Evolutionary conservation across 306 rosid genomes (phyloP), one percentile per base, ranked within the genome.

Genomic region (Boehmeria nivea): DNA sequence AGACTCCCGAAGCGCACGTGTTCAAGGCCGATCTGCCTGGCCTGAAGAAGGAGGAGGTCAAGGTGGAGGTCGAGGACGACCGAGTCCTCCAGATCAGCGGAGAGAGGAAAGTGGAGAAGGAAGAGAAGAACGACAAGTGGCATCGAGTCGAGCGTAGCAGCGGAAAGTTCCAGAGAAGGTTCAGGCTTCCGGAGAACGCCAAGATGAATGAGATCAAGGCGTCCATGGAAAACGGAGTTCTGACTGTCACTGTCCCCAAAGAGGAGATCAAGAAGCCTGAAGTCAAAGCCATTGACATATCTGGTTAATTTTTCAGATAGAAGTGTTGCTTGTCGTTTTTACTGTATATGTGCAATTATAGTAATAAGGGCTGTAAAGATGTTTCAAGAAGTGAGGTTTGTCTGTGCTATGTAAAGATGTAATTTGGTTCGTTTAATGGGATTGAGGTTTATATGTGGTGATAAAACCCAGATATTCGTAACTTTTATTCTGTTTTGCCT

Each of bases 41-140:
- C 33, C 54, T 50, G 54, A 50, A 50, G 54, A 50, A 50, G 54
- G 54, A 50, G 18, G 54, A 50, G 34, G 54, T 50, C 22, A 50
- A 50, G 19, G 54, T 50, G 18, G 54, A 50, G 18, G 36, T 50
- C 3, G 54, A 50, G 19, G 54, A 50, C 36, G 54, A 24, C 21
- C 54, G 54, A 6, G 54, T 50, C 12, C 54, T 50, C 4, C 54
- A 50, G 34, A 50, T 50, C 54, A 50, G 54, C 54, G 54, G 54
- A 23, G 54, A 50, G 54, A 50, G 54, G 54, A 50, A 25, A 8
- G 31, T 22, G 2, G 54, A 50, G 54, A 50, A 50, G 54, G 54
- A 50, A 6, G 54, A 50, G 33, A 50, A 50, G 54, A 50, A 12
- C 34, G 36, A 50, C 54, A 50, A 31, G 54, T 50, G 54, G 54